Conservation (phyloP, 768 basidiomycete species). For the Antrodiella citrinella region DNA sequence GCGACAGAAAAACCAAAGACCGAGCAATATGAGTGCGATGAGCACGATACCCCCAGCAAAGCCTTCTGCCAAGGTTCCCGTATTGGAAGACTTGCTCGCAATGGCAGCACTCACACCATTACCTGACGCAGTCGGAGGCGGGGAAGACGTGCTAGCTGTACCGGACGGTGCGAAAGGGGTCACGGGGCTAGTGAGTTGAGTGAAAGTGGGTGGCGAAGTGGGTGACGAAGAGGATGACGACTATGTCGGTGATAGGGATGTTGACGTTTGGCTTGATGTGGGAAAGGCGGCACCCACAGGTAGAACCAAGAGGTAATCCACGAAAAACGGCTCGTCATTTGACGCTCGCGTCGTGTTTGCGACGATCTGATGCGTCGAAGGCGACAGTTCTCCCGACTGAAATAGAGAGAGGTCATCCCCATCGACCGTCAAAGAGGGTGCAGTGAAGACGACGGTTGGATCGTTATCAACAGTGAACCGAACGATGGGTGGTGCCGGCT, state of each 20-base stretch:
- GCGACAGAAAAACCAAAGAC: conserved; percentile 4
- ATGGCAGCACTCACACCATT: background rate
- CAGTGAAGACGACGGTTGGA: background rate
- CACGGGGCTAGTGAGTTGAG: conserved; percentile 6
- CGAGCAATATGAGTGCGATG: conserved; percentile 6
- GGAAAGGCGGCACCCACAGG: background rate
- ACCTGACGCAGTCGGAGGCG: background rate
- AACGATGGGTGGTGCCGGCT: background rate
- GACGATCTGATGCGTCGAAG: background rate
- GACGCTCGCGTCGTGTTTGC: background rate
- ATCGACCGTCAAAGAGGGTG: background rate
- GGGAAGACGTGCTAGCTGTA: background rate
- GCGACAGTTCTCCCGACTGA: background rate
- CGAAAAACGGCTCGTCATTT: background rate
- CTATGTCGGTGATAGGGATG: no score
- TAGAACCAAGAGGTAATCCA: background rate
- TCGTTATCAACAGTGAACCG: background rate
- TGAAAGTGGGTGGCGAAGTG: background rate
- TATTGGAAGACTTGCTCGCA: background rate
- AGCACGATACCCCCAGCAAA: conserved; percentile 12
- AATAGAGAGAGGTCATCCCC: background rate
- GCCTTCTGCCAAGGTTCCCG: conserved; percentile 14
- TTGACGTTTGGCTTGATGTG: background rate
- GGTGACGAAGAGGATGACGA: background rate
- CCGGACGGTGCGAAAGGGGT: background rate